These are phyloP conservation scores for Ceratocystis eucalypticola DNA, from an alignment of 2,329 filamentous ascomycete species.

Conservation along the genomic window DNA sequence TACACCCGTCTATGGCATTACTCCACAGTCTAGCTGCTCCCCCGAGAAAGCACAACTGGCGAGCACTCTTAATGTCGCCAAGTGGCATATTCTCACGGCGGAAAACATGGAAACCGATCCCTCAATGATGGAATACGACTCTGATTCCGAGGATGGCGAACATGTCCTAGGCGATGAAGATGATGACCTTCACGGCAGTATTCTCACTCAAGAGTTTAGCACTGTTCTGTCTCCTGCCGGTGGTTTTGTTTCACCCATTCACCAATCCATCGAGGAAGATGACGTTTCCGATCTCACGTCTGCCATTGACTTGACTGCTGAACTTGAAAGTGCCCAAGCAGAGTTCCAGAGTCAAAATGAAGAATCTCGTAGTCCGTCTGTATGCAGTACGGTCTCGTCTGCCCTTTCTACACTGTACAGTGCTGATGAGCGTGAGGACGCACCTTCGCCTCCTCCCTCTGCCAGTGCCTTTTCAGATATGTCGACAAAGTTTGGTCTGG, in stretches of 20 bases:
- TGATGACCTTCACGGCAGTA: neutral
- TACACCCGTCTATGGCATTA: slow-evolving; percentile 8
- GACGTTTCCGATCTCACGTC: neutral
- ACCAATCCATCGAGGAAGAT: slow-evolving; percentile 1
- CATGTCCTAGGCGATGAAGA: slow-evolving; percentile 5
- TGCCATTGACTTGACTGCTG: neutral
- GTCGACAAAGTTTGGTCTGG: slow-evolving; percentile 11
- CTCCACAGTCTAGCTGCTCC: neutral
- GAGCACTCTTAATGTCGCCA: slow-evolving; percentile 13
- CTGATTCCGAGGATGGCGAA: slow-evolving; percentile 5
- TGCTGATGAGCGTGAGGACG: slow-evolving; percentile 35
- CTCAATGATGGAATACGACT: neutral
- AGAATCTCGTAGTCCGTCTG: slow-evolving; percentile 10
- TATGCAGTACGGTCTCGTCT: slow-evolving; percentile 35
- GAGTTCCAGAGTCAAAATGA: neutral
- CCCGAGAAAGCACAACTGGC: slow-evolving; percentile 14
- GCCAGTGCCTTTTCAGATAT: slow-evolving; percentile 7
- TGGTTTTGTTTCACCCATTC: slow-evolving; percentile 11
- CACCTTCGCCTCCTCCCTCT: slow-evolving; percentile 7
- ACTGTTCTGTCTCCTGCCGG: slow-evolving; percentile 17
- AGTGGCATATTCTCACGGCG: slow-evolving; percentile 15
- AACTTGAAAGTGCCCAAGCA: neutral
- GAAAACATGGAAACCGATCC: slow-evolving; percentile 10
- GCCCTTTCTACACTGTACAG: slow-evolving; percentile 45
- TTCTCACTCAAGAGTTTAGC: slow-evolving; percentile 15